Base-by-base conservation (phyloP, 768 basidiomycete genomes). In the Psilocybe azurescens region DNA sequence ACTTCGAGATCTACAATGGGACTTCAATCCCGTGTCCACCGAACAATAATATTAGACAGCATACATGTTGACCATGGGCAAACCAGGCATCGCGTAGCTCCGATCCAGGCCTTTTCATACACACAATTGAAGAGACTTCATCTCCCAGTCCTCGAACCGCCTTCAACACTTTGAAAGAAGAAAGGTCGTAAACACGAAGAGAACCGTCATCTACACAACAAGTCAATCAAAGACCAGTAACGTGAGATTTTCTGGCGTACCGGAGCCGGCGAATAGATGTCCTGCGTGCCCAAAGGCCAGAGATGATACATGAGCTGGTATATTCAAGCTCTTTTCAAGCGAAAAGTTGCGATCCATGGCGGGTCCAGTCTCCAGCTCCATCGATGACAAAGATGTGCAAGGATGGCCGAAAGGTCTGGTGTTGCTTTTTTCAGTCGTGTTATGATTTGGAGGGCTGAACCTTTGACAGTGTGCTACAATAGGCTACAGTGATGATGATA, bases 71-170 rank as follows among this genome's bases (percentile, higher is more conserved):
- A 24, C 89, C 90, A 69, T 82, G 84, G 2, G 89, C 90, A 30
- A 93, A 68, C 90, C 89, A 94, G 3, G 88, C 76, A 56, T 82
- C 78, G 49, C 80, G 74, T 13, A 81, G 62, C 30, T 82, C 75
- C 14, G 78, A 75, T 8, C 77, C 79, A 47, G 77, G 64, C 36
- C 75, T 72, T 62, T 79, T 72, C 8, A 80, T 67, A 66, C 83
- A 85, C 1, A 79, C 74, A 28, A 92, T 77, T 0, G 89, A 92
- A 0, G 90, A 87, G 24, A 94, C 76, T 63, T 91, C 89, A 3
- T 71, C 67, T 8, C 79, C 81, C 6, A 89, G 73, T 5, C 83
- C 83, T 66, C 83, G 80, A 53, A 91, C 75, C 3, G 89, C 91
- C 69, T 85, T 89, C 32, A 82, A 65, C 6, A 90, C 88, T 68